phyloP scores from a whole-genome alignment of 169 alveolate species.

The Cystoisospora suis region DNA sequence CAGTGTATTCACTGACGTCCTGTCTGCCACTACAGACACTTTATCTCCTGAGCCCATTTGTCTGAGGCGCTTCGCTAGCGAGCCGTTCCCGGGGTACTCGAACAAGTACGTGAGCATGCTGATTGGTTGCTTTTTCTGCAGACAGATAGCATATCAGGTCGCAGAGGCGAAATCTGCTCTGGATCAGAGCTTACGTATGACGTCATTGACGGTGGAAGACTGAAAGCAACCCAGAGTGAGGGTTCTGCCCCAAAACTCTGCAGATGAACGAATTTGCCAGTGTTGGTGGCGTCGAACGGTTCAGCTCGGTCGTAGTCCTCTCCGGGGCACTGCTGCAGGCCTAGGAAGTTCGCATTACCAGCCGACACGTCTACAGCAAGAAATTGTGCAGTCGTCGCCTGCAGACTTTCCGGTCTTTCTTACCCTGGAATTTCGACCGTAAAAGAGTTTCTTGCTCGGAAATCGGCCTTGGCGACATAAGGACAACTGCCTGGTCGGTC shows the following conservation, averaged over 20 bases:
- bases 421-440: constrained; percentile 52
- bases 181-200: constrained; percentile 46
- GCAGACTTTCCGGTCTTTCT: background rate
- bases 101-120: constrained; percentile 61
- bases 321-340: constrained; percentile 62
- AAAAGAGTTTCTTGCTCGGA: constrained; percentile 53
- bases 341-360: constrained; percentile 62
- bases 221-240: constrained; percentile 66
- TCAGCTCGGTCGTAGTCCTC: constrained; percentile 53
- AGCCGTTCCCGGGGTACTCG: constrained; percentile 66
- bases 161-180: background rate
- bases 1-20: constrained; percentile 53
- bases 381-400: background rate
- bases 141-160: too few species aligned
- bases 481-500: constrained; percentile 59
- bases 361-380: constrained; percentile 40
- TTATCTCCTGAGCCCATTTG: constrained; percentile 60
- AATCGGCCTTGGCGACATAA: constrained; percentile 56
- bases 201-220: constrained; percentile 63
- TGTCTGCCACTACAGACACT: constrained; percentile 51
- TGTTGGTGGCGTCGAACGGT: constrained; percentile 65
- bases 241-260: constrained; percentile 60
- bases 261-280: constrained; percentile 66
- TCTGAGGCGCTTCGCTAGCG: constrained; percentile 64
- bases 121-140: constrained; percentile 64